Evolutionary conservation across 1,284 basidiomycete species (phyloP), one percentile per base, ranked within the genome.

Genomic region (Trichosporon faecale): DNA sequence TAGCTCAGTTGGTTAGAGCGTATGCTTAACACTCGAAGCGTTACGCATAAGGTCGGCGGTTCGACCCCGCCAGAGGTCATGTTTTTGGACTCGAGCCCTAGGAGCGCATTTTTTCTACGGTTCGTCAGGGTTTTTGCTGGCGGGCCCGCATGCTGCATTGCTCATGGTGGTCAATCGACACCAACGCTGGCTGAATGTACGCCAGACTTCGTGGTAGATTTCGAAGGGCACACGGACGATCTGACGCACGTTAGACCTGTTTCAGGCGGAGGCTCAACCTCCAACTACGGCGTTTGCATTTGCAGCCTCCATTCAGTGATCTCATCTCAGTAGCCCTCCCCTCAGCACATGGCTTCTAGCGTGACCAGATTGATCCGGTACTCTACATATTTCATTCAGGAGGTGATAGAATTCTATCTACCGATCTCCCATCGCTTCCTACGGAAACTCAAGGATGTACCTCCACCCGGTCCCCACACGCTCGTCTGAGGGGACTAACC

Each of bases 1-100:
- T 52, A 52, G 49, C 49, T 52, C 49, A 52, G 49, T 52, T 52
- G 49, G 49, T 52, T 52, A 52, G 49, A 52, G 49, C 49, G 49
- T 52, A 52, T 52, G 49, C 49, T 52, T 52, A 52, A 52, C 49
- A 52, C 49, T 21, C 25, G 49, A 8, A 8, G 49, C n/a, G 49
- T 52, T 25, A 52, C 49, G 49, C 49, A 52, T 52, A 52, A 52
- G 49, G 49, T 52, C 49, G 49, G 49, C 49, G 49, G 49, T 52
- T 52, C 49, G 49, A 52, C 49, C 49, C 49, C 49, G 49, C 49
- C 49, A 52, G 49, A 52, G 49, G 49, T 52, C 49, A 52, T 52
- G n/a, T 25, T 52, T 52, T 52, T 25, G 44, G 44, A 3, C n/a
- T n/a, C n/a, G n/a, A n/a, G n/a, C n/a, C n/a, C n/a, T n/a, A n/a